Base-by-base conservation (phyloP, 495 filamentous ascomycete species). In the Aspergillus indologenus region DNA sequence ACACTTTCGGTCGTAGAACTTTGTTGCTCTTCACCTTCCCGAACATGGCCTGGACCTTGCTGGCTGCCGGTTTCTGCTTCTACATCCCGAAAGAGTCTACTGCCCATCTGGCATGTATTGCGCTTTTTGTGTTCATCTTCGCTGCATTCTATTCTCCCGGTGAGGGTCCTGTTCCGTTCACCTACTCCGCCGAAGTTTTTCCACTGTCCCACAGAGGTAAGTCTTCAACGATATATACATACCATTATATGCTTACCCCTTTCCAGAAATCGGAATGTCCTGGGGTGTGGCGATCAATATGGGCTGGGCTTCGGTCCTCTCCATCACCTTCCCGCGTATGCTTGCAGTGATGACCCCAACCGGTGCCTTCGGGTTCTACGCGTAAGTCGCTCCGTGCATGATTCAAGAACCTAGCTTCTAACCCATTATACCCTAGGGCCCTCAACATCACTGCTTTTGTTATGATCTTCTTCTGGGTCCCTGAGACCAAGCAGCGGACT, bases 1-100 rank as follows among this genome's bases (percentile, higher is more conserved):
- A 96, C 71, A 91, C 87, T 11, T 93, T 85, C 50, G 91, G 91
- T 11, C 87, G 91, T 34, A 83, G 91, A 21, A 77, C 79, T 17
- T 79, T 96, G 1, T 81, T 94, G 1, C 81, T 94, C 5, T 89
- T 91, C 70, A 96, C 91, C 12, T 93, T 93, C 71, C 91, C 90
- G 0, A 79, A 91, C 46, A 93, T 94, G 90, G 84, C 80, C 34
- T 90, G 88, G 87, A 87, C 87, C 22, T 74, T 93, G 11, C 78
- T 93, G 0, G 86, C 84, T 2, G 87, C 85, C 2, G 89, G 87
- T 0, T 79, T 91, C 50, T 88, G 79, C 67, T 91, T 85, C 65
- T 83, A 84, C 54, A 86, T 93, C 58, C 85, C 85, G 0, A 50
- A 62, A 1, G 43, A 77, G 56, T 49, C 70, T 58, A 60, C 46